These are phyloP conservation scores for Chaetomium sp. DNA, from an alignment of 2,329 filamentous ascomycete genomes.

Conservation along the genomic window DNA sequence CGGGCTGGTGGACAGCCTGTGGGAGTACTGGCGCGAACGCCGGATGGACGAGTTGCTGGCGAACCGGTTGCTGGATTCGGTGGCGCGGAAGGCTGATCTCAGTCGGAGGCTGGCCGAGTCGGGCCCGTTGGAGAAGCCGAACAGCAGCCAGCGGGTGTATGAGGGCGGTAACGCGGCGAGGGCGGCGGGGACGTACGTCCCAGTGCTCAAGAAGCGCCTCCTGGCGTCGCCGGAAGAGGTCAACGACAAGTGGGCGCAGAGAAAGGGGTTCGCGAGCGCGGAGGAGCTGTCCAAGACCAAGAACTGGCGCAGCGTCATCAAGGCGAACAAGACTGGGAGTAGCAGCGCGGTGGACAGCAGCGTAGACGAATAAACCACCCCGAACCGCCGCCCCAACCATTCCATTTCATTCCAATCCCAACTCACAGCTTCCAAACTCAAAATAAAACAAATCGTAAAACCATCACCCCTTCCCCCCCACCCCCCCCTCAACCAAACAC, in stretches of 20 bases:
- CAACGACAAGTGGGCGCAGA: constrained; percentile 64
- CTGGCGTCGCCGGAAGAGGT: constrained; percentile 56
- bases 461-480: constrained; percentile 16
- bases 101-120: constrained; percentile 33
- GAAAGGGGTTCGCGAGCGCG: constrained; percentile 58
- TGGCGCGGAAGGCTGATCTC: constrained; percentile 45
- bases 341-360: constrained; percentile 10
- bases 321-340: constrained; percentile 32
- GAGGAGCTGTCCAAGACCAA: constrained; percentile 50
- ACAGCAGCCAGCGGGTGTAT: constrained; percentile 48
- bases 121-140: constrained; percentile 47
- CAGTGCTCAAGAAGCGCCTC: constrained; percentile 54
- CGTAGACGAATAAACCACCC: constrained; percentile 17
- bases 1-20: constrained; percentile 73
- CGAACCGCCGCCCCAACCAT: no score
- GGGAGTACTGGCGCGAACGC: constrained; percentile 77
- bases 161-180: constrained; percentile 58
- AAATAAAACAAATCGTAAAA: neutral
- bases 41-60: constrained; percentile 92
- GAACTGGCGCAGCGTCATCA: constrained; percentile 41
- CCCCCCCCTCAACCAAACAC: constrained; percentile 72
- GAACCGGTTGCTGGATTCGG: constrained; percentile 68
- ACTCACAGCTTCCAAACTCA: neutral
- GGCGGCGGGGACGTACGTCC: constrained; percentile 56
- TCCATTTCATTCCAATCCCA: neutral